phyloP scores from a whole-genome alignment of 495 filamentous ascomycete species.

The Aspergillus panamensis region DNA sequence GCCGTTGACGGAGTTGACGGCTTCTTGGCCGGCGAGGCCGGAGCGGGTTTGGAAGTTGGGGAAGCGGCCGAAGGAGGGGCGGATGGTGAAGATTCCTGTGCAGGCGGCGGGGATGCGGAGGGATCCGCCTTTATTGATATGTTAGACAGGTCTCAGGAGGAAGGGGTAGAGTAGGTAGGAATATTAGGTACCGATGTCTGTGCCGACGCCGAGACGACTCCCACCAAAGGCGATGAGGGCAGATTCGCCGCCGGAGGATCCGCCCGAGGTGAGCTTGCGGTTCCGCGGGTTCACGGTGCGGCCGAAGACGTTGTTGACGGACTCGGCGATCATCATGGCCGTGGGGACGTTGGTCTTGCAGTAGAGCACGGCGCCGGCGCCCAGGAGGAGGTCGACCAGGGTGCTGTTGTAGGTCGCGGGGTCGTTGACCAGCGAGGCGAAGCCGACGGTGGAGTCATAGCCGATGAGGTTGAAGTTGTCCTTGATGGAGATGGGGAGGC shows the following conservation, averaged over 20 bases:
- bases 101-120: constrained; percentile 13
- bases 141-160: background rate
- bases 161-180: background rate
- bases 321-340: constrained; percentile 14
- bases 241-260: constrained; percentile 8
- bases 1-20: constrained; percentile 8
- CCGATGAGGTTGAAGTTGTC: constrained; percentile 27
- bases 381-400: constrained; percentile 13
- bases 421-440: constrained; percentile 21
- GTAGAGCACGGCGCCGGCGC: constrained; percentile 15
- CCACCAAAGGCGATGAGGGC: constrained; percentile 13
- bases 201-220: constrained; percentile 12
- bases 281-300: constrained; percentile 12
- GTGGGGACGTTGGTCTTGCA: constrained; percentile 19
- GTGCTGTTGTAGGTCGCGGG: constrained; percentile 21
- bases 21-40: constrained; percentile 13
- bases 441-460: constrained; percentile 22
- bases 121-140: constrained; percentile 5
- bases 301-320: constrained; percentile 13
- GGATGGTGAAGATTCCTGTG: constrained; percentile 14
- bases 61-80: constrained; percentile 13
- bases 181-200: constrained; percentile 5
- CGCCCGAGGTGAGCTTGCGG: constrained; percentile 6
- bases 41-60: constrained; percentile 12
- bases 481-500: constrained; percentile 49